Evolutionary conservation across 805 yeast species (phyloP), one percentile per base, ranked within the genome.

Genomic region (Yarrowia keelungensis): DNA sequence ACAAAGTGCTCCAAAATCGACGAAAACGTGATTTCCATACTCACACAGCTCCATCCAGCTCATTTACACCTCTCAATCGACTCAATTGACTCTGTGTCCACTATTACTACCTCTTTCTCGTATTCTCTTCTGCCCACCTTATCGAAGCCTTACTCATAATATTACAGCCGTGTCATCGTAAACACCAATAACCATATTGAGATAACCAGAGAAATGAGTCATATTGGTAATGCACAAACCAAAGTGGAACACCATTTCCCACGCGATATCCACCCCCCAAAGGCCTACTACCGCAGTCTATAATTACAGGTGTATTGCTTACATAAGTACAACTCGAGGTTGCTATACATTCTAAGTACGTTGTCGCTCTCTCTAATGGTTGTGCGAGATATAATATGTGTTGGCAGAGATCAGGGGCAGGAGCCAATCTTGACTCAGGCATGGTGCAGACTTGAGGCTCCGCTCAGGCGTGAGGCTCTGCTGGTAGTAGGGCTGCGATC

Each of bases 321-420:
- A 50, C 22, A 53, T 53, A 53, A 32, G 8, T 53, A 39, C 59
- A 53, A 53, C 59, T 39, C 36, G 59, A 11, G 59, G 45, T 39
- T 53, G 45, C 59, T 53, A 53, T 53, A 53, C 59, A 53, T 53
- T 53, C 58, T 38, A 53, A 53, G 43, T 16, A 35, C 9, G 43
- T 26, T 26, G 43, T 11, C n/a, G 43, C 42, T 16, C 14, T n/a
- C 19, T 53, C 43, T 16, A 32, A 41, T 36, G 56, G 53, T 38
- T 32, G 35, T 2, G 32, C 5, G 16, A 42, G 45, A 8, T 15
- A 15, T 16, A n/a, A 15, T 19, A n/a, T 35, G 56, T 9, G 56
- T 16, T 15, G 53, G 15, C 32, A 26, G 32, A 26, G 49, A 49
- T 47, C 51, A 26, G 32, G 32, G 32, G 2, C 32, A 26, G 32